phyloP scores from a whole-genome alignment of 164 flowering plant species.

The Dillenia suffruticosa region DNA sequence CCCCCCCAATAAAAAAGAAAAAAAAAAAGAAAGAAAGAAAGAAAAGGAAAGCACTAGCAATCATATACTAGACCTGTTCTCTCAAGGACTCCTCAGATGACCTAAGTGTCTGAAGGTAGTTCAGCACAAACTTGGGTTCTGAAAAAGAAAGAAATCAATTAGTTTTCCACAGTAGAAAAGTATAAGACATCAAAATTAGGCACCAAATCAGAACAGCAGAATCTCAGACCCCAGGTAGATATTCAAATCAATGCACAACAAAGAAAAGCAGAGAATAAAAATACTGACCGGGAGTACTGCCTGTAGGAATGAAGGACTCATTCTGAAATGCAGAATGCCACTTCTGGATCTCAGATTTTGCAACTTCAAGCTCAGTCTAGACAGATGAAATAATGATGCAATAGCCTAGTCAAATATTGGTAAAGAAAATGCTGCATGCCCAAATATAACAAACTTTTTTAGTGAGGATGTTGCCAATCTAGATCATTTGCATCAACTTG shows the following conservation, averaged over 20 bases:
- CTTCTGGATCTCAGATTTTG: constrained; percentile 80
- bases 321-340: constrained; percentile 88
- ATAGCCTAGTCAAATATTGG: too few relatives aligned
- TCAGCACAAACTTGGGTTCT: constrained; percentile 74
- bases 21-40: neutral
- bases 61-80: constrained; percentile 62
- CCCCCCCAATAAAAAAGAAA: constrained; percentile 4
- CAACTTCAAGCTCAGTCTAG: constrained; percentile 79
- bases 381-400: constrained; percentile 1
- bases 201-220: neutral
- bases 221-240: neutral
- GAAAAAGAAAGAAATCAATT: constrained; percentile 9
- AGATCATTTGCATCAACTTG: too few relatives aligned
- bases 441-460: too few relatives aligned
- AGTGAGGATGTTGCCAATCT: too few relatives aligned
- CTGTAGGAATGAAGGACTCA: constrained; percentile 58
- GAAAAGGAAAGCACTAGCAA: neutral
- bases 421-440: too few relatives aligned
- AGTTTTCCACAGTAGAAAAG: neutral
- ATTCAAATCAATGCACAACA: constrained; percentile 1
- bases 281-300: constrained; percentile 58
- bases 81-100: constrained; percentile 82
- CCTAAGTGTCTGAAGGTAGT: constrained; percentile 63
- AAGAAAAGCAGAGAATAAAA: neutral
- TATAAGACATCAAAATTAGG: neutral